phyloP scores from a whole-genome alignment of 169 alveolate genomes.

The Ichthyophthirius multifiliis region DNA sequence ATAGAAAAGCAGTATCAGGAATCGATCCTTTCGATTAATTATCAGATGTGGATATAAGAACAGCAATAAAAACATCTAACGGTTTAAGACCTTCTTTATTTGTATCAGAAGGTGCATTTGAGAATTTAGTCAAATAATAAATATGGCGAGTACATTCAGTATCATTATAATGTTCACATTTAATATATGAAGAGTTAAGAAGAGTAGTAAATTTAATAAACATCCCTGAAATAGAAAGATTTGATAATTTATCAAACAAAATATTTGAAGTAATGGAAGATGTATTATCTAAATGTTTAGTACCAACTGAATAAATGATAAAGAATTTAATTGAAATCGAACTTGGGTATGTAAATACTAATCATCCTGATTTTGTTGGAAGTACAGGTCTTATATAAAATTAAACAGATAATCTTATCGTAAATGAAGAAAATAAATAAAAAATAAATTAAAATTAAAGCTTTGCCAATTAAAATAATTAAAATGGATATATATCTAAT shows the following conservation, averaged over 20 bases:
- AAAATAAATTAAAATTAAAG: not conserved
- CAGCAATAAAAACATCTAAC: slow-evolving; percentile 92
- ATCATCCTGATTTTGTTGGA: slow-evolving; percentile 69
- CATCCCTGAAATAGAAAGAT: slow-evolving; percentile 57
- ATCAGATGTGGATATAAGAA: slow-evolving; percentile 90
- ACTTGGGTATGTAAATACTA: slow-evolving; percentile 59
- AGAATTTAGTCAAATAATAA: slow-evolving; percentile 88
- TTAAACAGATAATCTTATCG: not conserved
- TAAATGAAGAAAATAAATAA: not conserved
- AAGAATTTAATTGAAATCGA: slow-evolving; percentile 59
- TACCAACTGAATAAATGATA: slow-evolving; percentile 60
- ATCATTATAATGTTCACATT: slow-evolving; percentile 84
- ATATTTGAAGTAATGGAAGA: slow-evolving; percentile 52
- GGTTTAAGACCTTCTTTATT: slow-evolving; percentile 92
- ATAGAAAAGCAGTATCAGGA: slow-evolving; percentile 80
- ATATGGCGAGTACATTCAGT: slow-evolving; percentile 91
- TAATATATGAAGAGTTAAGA: slow-evolving; percentile 56
- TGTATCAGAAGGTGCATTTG: slow-evolving; percentile 95
- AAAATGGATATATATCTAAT: not conserved
- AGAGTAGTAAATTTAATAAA: slow-evolving; percentile 41
- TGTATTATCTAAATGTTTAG: slow-evolving; percentile 43
- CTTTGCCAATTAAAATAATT: no score
- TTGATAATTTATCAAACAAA: slow-evolving; percentile 37
- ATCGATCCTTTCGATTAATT: slow-evolving; percentile 91
- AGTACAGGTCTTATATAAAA: slow-evolving; percentile 45